Evolutionary conservation across 306 rosid species (phyloP).

Genomic region (Quercus parvula): DNA sequence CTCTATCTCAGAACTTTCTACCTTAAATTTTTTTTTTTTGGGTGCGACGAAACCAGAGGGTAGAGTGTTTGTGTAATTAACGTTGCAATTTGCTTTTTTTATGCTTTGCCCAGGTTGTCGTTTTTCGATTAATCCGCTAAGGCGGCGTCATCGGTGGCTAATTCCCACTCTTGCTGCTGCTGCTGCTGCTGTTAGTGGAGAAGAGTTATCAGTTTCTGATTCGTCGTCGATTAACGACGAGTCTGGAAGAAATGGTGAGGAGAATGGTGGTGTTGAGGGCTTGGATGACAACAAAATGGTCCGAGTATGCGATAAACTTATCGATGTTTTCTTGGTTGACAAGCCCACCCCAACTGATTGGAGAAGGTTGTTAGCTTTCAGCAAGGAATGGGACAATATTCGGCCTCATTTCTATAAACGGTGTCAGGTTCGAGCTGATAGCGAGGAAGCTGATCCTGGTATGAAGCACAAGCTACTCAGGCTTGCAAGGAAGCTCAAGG

Average conservation of each 20-base stretch:
- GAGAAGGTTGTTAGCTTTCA: slow-evolving; percentile 83
- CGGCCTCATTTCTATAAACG: slow-evolving; percentile 71
- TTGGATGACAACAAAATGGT: slow-evolving; percentile 51
- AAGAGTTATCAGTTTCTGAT: slow-evolving; percentile 25
- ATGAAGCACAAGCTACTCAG: slow-evolving; percentile 74
- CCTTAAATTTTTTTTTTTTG: background rate
- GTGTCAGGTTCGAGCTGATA: slow-evolving; percentile 52
- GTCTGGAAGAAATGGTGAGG: slow-evolving; percentile 15
- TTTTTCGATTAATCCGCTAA: slow-evolving; percentile 26
- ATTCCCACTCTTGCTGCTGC: slow-evolving; percentile 22
- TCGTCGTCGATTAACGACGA: slow-evolving; percentile 12
- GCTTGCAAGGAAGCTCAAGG: slow-evolving; percentile 77
- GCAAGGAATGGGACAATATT: slow-evolving; percentile 68
- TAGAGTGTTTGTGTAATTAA: background rate
- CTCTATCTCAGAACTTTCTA: background rate
- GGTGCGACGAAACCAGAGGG: background rate
- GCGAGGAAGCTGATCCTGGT: slow-evolving; percentile 47
- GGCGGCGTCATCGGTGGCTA: slow-evolving; percentile 2
- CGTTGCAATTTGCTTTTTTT: background rate
- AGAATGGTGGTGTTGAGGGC: slow-evolving; percentile 23
- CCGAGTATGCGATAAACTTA: slow-evolving; percentile 74
- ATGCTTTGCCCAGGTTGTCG: slow-evolving; percentile 26
- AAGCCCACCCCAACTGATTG: slow-evolving; percentile 82
- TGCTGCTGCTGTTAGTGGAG: slow-evolving; percentile 31
- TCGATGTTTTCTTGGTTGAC: slow-evolving; percentile 87